These are phyloP conservation scores for Suillus subaureus DNA, from an alignment of 768 basidiomycete species.

Conservation along the genomic window DNA sequence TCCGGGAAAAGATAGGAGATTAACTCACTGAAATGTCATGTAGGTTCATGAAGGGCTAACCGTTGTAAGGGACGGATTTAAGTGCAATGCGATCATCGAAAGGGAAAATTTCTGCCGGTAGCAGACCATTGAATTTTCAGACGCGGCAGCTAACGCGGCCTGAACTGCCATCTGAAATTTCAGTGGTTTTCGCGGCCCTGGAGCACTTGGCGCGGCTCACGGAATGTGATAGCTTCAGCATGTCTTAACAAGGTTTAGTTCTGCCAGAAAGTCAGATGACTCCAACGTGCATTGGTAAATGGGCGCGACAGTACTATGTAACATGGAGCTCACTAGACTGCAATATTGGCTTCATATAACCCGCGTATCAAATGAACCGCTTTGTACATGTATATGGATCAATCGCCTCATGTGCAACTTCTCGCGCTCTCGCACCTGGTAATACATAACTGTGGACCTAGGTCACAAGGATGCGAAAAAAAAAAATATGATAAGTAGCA, in stretches of 20 bases:
- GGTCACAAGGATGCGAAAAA: not conserved
- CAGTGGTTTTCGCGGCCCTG: not conserved
- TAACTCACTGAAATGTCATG: not conserved
- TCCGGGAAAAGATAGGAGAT: not conserved
- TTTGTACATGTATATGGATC: not conserved
- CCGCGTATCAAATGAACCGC: not conserved
- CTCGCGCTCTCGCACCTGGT: not conserved
- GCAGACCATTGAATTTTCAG: not conserved
- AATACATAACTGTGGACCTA: not conserved
- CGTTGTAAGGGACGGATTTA: not conserved
- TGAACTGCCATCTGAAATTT: not conserved
- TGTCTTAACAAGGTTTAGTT: not conserved
- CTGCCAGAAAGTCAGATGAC: not conserved
- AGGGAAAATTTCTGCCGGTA: not conserved
- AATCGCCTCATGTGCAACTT: not conserved
- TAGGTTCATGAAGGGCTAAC: not conserved
- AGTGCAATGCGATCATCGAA: too few species aligned
- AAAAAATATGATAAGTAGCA: not conserved
- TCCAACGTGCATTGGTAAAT: not conserved
- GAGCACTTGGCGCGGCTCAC: too few species aligned
- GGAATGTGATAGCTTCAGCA: not conserved
- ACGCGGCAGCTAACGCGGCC: too few species aligned
- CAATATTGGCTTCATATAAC: not conserved
- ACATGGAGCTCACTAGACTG: not conserved
- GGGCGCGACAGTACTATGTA: too few species aligned